Conservation (phyloP, 352 stramenopile genomes). For the Aphanomyces euteiches region DNA sequence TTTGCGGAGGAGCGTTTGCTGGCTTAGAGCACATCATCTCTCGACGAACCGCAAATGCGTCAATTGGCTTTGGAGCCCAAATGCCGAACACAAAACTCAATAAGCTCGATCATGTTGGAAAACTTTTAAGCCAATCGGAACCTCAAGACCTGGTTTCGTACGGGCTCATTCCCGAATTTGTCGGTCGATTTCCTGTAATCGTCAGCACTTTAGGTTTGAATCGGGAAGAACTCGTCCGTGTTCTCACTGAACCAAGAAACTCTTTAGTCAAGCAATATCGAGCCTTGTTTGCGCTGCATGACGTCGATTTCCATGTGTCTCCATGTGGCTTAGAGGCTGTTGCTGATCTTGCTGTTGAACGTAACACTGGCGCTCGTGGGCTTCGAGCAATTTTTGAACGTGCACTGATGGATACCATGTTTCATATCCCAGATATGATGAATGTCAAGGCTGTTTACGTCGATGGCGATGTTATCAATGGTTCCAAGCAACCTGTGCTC, state of each 20-base stretch:
- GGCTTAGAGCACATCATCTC: constrained; percentile 95
- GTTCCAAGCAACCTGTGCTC: constrained; percentile 87
- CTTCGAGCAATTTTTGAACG: constrained; percentile 93
- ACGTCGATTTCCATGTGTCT: constrained; percentile 95
- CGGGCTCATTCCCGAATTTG: constrained; percentile 98
- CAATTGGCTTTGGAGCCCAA: constrained; percentile 97
- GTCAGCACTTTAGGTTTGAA: constrained; percentile 92
- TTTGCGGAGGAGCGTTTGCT: constrained; percentile 96
- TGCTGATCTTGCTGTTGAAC: constrained; percentile 87
- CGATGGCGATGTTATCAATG: constrained; percentile 88
- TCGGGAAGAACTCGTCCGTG: constrained; percentile 90
- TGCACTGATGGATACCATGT: constrained; percentile 96
- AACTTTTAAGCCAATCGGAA: constrained; percentile 90
- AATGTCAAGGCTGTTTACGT: constrained; percentile 93
- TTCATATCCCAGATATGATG: constrained; percentile 89
- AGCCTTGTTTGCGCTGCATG: constrained; percentile 94
- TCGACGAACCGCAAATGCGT: constrained; percentile 87
- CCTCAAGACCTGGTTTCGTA: constrained; percentile 96
- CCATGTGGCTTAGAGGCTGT: constrained; percentile 93
- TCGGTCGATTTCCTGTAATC: constrained; percentile 96
- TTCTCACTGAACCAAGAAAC: constrained; percentile 97
- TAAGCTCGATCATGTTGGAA: constrained; percentile 81
- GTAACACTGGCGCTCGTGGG: constrained; percentile 95
- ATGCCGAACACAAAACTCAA: constrained; percentile 80
- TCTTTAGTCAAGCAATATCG: constrained; percentile 97